A percentile compares a stretch with the other conserved stretches of the same genome.
Evolutionary conservation across 2,329 filamentous ascomycete species (phyloP).

Genomic region (Cadophora gregata): DNA sequence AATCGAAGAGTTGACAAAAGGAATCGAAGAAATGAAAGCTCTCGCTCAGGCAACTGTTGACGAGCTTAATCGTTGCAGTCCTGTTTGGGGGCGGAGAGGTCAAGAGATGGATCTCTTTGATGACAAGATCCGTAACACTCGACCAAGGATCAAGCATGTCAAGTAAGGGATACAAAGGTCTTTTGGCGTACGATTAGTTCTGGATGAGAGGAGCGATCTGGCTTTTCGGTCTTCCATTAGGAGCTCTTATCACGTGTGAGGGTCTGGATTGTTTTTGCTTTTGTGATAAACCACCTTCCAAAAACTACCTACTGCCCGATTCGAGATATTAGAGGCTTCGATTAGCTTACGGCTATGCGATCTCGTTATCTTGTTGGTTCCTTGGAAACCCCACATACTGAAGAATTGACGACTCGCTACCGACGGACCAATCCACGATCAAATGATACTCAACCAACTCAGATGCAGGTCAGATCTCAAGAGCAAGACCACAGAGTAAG

Average conservation of each 20-base stretch:
- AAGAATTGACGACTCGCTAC: not conserved
- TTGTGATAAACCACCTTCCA: not conserved
- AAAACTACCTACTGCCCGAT: not conserved
- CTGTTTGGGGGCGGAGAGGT: not conserved
- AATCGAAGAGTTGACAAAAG: not conserved
- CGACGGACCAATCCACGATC: not conserved
- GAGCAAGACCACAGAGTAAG: not conserved
- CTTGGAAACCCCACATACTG: not conserved
- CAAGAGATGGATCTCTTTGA: not conserved
- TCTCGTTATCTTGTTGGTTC: constrained; percentile 5
- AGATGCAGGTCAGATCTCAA: too few species aligned
- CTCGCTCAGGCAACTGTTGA: not conserved
- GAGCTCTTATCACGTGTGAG: not conserved
- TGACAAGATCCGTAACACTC: not conserved
- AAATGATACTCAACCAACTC: not conserved
- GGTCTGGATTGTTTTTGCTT: not conserved
- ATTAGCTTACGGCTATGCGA: not conserved
- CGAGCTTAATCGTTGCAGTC: not conserved
- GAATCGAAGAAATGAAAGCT: not conserved
- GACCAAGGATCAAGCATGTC: not conserved
- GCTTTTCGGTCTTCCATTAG: not conserved
- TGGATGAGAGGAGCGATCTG: not conserved
- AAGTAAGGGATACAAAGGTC: not conserved
- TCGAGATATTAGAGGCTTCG: not conserved
- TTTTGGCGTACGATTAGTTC: not conserved